These are phyloP conservation scores for Cytospora leucostoma DNA, from an alignment of 2,329 filamentous ascomycete species.

Conservation along the genomic window DNA sequence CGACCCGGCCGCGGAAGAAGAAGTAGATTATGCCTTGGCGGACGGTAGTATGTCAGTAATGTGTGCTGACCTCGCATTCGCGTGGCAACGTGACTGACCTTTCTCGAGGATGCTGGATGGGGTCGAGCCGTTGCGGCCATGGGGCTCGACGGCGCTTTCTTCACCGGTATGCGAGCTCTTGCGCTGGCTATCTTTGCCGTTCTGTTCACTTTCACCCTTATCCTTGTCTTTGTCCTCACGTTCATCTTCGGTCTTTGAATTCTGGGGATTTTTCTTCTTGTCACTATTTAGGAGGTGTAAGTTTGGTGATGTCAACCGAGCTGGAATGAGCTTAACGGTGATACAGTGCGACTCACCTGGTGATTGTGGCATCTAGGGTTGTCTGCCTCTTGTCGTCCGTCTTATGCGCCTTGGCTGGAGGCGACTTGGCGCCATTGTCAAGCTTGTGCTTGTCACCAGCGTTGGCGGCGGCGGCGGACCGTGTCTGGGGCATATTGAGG, in stretches of 20 bases:
- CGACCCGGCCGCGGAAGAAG: slow-evolving; percentile 79
- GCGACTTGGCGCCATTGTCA: neutral
- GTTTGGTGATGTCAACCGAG: neutral
- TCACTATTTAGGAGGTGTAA: neutral
- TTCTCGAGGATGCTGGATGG: slow-evolving; percentile 73
- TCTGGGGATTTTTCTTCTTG: slow-evolving; percentile 27
- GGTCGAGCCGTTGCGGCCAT: slow-evolving; percentile 38
- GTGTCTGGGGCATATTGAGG: slow-evolving; percentile 12
- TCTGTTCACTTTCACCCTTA: slow-evolving; percentile 27
- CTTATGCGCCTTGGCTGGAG: slow-evolving; percentile 21
- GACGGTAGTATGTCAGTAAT: neutral
- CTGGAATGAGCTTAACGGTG: too few species aligned
- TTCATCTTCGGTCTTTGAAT: slow-evolving; percentile 31
- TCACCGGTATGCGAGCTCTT: slow-evolving; percentile 25
- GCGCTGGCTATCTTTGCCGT: slow-evolving; percentile 25
- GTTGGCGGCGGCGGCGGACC: neutral
- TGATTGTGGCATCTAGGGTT: slow-evolving; percentile 21
- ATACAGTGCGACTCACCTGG: neutral
- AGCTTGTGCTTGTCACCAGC: slow-evolving; percentile 25
- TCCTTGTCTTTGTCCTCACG: slow-evolving; percentile 33
- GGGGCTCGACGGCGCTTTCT: slow-evolving; percentile 34
- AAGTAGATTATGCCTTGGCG: slow-evolving; percentile 79
- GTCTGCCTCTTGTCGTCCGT: slow-evolving; percentile 22
- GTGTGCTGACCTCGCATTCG: neutral
- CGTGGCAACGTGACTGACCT: slow-evolving; percentile 13